Conservation (phyloP, 169 alveolate species). For the Cryptosporidium bovis region DNA sequence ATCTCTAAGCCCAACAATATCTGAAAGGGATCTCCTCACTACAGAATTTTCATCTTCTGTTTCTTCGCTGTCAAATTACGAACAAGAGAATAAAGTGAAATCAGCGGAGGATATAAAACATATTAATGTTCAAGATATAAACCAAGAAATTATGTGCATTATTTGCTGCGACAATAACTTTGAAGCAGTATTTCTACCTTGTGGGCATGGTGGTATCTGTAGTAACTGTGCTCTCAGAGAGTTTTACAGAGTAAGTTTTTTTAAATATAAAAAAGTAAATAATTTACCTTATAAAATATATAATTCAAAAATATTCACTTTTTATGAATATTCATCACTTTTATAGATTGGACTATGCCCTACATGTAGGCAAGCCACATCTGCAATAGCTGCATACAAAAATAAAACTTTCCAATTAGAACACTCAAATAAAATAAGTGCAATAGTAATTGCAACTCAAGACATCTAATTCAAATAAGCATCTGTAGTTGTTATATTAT, state of each 20-base stretch:
- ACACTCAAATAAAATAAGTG: constrained; percentile 3
- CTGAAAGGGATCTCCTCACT: background rate
- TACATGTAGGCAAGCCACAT: constrained; percentile 59
- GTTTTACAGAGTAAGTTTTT: constrained; percentile 51
- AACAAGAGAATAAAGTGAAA: background rate
- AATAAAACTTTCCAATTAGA: background rate
- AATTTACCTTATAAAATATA: too few relatives aligned
- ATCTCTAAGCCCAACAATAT: background rate
- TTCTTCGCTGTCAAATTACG: constrained; percentile 4
- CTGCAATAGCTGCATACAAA: constrained; percentile 50
- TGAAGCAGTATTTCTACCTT: constrained; percentile 57
- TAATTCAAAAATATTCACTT: background rate
- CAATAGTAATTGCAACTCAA: constrained; percentile 57
- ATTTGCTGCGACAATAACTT: constrained; percentile 53
- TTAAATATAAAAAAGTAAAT: too few relatives aligned
- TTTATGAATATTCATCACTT: background rate
- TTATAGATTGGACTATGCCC: constrained; percentile 64
- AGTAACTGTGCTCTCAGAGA: constrained; percentile 51
- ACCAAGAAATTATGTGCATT: constrained; percentile 1
- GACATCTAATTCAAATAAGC: background rate
- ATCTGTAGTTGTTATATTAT: background rate
- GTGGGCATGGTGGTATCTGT: constrained; percentile 72
- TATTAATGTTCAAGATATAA: background rate
- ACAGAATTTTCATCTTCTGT: constrained; percentile 3
- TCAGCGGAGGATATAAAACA: background rate